Conservation (phyloP, 345 rosid genomes). For the Heritiera littoralis region DNA sequence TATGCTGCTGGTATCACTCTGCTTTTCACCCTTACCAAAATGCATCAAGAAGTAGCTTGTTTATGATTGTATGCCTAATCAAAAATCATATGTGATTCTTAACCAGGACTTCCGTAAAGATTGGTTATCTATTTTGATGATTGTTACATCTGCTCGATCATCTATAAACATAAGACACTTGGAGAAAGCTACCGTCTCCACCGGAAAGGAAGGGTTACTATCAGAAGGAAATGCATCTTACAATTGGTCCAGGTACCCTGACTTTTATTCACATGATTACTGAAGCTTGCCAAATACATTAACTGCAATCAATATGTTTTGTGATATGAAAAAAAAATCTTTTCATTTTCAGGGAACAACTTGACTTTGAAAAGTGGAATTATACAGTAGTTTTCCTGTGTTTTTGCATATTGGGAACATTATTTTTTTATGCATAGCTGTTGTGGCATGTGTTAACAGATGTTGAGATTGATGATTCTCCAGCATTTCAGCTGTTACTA, state of each 20-base stretch:
- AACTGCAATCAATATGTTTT: neutral
- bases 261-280: slow-evolving; percentile 22
- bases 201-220: slow-evolving; percentile 96
- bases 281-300: slow-evolving; percentile 7
- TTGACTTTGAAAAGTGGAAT: neutral
- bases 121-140: slow-evolving; percentile 93
- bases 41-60: slow-evolving; percentile 8
- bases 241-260: slow-evolving; percentile 90
- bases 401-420: neutral
- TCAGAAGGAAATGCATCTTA: slow-evolving; percentile 99
- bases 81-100: slow-evolving; percentile 30
- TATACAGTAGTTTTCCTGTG: neutral
- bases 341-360: neutral
- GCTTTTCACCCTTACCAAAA: neutral
- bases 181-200: slow-evolving; percentile 98
- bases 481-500: neutral
- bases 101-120: slow-evolving; percentile 92
- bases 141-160: slow-evolving; percentile 95
- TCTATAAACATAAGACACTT: slow-evolving; percentile 92
- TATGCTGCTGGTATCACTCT: neutral
- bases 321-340: neutral
- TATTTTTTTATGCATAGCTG: neutral
- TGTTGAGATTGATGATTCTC: neutral
- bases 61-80: slow-evolving; percentile 7
- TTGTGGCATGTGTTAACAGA: neutral